Base-by-base conservation (phyloP, 1,284 basidiomycete species). In the Trichosporon sp. region DNA sequence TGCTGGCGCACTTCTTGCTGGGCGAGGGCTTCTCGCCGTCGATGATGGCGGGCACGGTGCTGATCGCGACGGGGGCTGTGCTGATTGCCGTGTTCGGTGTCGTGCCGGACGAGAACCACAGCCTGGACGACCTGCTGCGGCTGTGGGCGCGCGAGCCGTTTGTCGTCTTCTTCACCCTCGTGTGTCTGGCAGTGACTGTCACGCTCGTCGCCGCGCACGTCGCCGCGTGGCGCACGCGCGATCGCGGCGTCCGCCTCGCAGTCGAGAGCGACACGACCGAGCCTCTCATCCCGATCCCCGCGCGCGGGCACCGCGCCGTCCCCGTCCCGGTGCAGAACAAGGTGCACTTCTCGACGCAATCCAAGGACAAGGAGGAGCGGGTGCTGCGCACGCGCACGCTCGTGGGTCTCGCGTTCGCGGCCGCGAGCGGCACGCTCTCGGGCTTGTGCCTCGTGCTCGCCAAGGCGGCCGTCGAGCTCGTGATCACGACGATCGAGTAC, bases 381-480 rank as follows among this genome's bases (percentile, higher is more conserved):
- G 66, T 68, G 58, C 65, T 62, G 18, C 87, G 86, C 32, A 90
- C 88, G 1, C 87, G 89, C 8, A 83, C 93, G 0, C 84, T 91
- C 60, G 85, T 95, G 25, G 91, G 93, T 2, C 87, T 96, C 51
- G 92, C 92, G 0, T 98, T 94, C 80, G 92, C 93, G 9, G 93
- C 92, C 1, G 89, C 90, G 56, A 93, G 92, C 1, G 95, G 95
- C 0, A 94, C 93, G n/a, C 85, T 98, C 18, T 93, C 92, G 0
- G 95, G 95, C 31, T 91, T 97, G 87, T 97, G 94, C 77, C 85
- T 98, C 47, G 85, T 98, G 6, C 92, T 98, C 71, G 95, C 95
- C 35, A 98, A 98, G 85, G 93, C 92, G 65, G 94, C 93, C 2
- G 92, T 97, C 11, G 94, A 97, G 83, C 86, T 98, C 9, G 85